Conservation (phyloP, 352 stramenopile species). For the Phytophthora aleatoria region DNA sequence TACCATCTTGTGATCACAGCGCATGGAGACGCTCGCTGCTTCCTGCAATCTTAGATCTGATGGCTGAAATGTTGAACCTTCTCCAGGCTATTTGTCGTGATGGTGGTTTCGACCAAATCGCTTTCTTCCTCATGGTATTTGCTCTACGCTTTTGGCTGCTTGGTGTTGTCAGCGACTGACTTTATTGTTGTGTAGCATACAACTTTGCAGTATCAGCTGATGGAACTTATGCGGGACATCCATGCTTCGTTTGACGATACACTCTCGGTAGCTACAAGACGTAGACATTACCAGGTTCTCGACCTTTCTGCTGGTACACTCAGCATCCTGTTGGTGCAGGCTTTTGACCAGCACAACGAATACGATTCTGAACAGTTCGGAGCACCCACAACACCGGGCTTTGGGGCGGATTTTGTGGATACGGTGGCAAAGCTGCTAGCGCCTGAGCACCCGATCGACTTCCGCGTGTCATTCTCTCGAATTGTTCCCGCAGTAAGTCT, state of each 20-base stretch:
- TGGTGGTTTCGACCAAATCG: slow-evolving; percentile 19
- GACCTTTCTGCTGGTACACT: slow-evolving; percentile 33
- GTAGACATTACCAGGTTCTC: slow-evolving; percentile 41
- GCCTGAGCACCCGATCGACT: slow-evolving; percentile 36
- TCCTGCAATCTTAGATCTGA: slow-evolving; percentile 43
- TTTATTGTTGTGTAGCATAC: slow-evolving; percentile 41
- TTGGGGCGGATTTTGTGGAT: slow-evolving; percentile 20
- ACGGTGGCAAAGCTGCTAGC: slow-evolving; percentile 34
- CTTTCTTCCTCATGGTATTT: slow-evolving; percentile 42
- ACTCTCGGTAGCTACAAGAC: slow-evolving; percentile 2
- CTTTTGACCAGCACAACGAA: slow-evolving; percentile 17
- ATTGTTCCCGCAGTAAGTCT: slow-evolving; percentile 41
- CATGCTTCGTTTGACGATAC: slow-evolving; percentile 31
- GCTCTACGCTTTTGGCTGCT: neutral
- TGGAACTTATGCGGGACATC: slow-evolving; percentile 44
- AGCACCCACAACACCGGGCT: slow-evolving; percentile 7
- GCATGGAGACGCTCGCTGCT: slow-evolving; percentile 43
- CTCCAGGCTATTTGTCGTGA: slow-evolving; percentile 41
- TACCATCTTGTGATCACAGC: slow-evolving; percentile 16
- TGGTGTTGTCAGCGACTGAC: neutral
- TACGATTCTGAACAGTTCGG: slow-evolving; percentile 6
- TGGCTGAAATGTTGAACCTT: slow-evolving; percentile 43
- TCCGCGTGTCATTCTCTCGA: slow-evolving; percentile 46
- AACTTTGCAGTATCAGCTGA: slow-evolving; percentile 42
- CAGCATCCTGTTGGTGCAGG: slow-evolving; percentile 28